A percentile compares a stretch with the other conserved stretches of the same genome.
Evolutionary conservation across 2,329 filamentous ascomycete genomes (phyloP).

Genomic region (Neurospora sp.): DNA sequence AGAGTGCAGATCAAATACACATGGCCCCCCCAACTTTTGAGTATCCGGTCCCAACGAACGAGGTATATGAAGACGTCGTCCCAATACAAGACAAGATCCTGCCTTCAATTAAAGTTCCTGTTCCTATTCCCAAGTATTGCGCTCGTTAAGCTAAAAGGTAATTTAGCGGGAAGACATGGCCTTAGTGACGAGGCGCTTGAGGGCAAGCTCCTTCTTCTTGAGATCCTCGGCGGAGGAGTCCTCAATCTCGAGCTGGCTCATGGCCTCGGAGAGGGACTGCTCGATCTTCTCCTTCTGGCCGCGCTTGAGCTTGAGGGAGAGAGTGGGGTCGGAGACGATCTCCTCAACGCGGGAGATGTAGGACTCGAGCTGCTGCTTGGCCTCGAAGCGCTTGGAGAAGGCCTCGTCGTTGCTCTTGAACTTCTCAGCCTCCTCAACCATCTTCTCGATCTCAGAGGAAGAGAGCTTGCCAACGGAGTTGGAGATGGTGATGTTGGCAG

Average conservation of each 20-base stretch:
- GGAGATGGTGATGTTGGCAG: conserved; percentile 98
- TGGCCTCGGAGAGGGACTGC: conserved; percentile 90
- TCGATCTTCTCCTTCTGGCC: conserved; percentile 99
- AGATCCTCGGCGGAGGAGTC: conserved; percentile 87
- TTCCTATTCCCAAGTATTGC: conserved; percentile 17
- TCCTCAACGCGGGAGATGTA: conserved; percentile 99
- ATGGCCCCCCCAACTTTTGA: conserved; percentile 15
- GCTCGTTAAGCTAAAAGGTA: conserved; percentile 7
- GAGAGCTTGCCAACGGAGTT: conserved; percentile 99
- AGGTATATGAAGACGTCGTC: conserved; percentile 20
- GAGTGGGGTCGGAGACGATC: conserved; percentile 91
- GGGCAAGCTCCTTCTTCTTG: conserved; percentile 98
- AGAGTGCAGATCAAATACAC: conserved; percentile 13
- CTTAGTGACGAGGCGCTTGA: conserved; percentile 98
- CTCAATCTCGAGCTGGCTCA: conserved; percentile 93
- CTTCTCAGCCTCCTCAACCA: conserved; percentile 94
- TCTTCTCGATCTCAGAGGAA: conserved; percentile 88
- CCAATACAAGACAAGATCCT: conserved; percentile 13
- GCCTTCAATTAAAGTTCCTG: conserved; percentile 11
- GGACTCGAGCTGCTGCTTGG: conserved; percentile 96
- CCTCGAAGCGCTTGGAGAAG: conserved; percentile 99
- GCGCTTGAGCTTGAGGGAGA: conserved; percentile 96
- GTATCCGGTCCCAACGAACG: conserved; percentile 11
- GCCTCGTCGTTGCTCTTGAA: conserved; percentile 98
- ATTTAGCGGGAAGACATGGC: conserved; percentile 84